A percentile compares a stretch with the other conserved stretches of the same genome.
These are phyloP conservation scores for Emericellopsis cladophorae DNA, from an alignment of 2,329 filamentous ascomycete species.

Conservation along the genomic window DNA sequence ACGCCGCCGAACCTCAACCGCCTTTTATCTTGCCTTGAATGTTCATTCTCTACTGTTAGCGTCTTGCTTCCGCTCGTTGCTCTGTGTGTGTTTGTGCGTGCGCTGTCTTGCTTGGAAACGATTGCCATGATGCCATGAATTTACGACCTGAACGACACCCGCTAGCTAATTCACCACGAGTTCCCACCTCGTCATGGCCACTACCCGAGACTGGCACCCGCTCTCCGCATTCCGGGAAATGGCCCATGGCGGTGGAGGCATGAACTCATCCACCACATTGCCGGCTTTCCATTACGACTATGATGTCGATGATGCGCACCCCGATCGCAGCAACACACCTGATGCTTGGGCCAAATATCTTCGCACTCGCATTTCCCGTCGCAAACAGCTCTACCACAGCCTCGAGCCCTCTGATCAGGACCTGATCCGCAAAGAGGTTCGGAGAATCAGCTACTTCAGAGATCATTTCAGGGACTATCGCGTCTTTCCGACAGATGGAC, in stretches of 20 bases:
- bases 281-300: conserved; percentile 5
- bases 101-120: too few relatives aligned
- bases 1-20: too few relatives aligned
- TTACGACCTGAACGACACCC: background rate
- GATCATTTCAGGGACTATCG: conserved; percentile 9
- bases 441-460: conserved; percentile 7
- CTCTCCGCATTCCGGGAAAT: background rate
- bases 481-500: conserved; percentile 3
- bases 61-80: too few relatives aligned
- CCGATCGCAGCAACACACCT: conserved; percentile 1
- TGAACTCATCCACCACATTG: background rate
- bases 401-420: conserved; percentile 5
- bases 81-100: too few relatives aligned
- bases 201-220: conserved; percentile 2
- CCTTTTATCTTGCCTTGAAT: too few relatives aligned
- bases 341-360: conserved; percentile 7
- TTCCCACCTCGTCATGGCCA: background rate
- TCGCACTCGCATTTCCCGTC: conserved; percentile 3
- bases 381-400: conserved; percentile 3
- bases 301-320: conserved; percentile 5
- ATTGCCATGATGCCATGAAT: too few relatives aligned
- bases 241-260: background rate
- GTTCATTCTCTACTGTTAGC: too few relatives aligned
- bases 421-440: conserved; percentile 7
- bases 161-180: background rate